A percentile compares a stretch with the other conserved stretches of the same genome.
Evolutionary conservation across 306 rosid species (phyloP).

Genomic region (Canavalia ensiformis): DNA sequence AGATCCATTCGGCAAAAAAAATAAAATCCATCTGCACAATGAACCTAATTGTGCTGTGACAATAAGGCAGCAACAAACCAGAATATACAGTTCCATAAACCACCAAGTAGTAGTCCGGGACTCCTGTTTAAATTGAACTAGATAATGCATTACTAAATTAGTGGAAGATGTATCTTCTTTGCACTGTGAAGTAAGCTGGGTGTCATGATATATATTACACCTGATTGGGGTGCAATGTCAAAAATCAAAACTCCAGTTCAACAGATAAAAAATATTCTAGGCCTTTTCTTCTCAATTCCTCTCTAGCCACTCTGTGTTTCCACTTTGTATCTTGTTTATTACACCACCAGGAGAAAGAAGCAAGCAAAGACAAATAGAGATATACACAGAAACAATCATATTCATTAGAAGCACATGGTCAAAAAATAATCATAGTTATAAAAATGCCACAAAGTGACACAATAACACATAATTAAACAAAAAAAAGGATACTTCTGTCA

Average conservation of each 20-base stretch:
- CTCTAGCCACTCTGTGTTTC: constrained; percentile 6
- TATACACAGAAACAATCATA: background rate
- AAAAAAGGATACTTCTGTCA: constrained; percentile 25
- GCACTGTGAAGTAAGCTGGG: background rate
- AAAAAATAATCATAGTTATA: background rate
- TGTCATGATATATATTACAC: background rate
- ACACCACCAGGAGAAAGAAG: background rate
- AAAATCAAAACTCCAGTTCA: constrained; percentile 10
- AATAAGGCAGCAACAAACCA: constrained; percentile 19
- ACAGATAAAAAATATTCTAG: background rate
- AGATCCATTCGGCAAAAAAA: background rate
- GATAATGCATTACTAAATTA: background rate
- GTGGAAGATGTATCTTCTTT: background rate
- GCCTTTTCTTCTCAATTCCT: constrained; percentile 17
- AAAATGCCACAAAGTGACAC: background rate
- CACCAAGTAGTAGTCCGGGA: constrained; percentile 12
- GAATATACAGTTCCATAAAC: constrained; percentile 1
- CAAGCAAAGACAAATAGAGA: constrained; percentile 16
- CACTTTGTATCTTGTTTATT: constrained; percentile 11
- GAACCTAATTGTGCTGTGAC: background rate
- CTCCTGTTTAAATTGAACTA: constrained; percentile 13
- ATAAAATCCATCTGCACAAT: background rate
- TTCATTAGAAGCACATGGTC: background rate
- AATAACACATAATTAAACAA: background rate
- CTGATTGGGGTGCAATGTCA: background rate